Evolutionary conservation across 768 basidiomycete genomes (phyloP), one percentile per base, ranked within the genome.

Genomic region (Glaciozyma antarctica): DNA sequence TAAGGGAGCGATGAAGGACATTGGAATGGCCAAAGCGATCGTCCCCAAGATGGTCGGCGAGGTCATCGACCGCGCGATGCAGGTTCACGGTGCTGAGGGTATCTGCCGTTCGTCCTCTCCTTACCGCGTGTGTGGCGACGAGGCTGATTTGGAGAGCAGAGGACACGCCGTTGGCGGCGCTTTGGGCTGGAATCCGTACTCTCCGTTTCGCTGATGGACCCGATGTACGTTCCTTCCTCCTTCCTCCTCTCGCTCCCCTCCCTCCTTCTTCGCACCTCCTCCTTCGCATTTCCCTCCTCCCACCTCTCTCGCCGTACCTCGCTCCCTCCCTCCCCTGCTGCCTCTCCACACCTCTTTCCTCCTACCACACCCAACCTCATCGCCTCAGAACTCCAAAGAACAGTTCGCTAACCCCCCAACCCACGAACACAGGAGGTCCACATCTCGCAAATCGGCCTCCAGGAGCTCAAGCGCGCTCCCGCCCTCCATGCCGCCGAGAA

Each of bases 11-110:
- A 73, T 97, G 75, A 94, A 95, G 77, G 95, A 98, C 77, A 98
- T 99, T 72, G 93, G 90, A 28, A 89, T 97, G 65, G 91, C 95
- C 52, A 99, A 99, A 93, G 94, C 95, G 73, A 86, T 91, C 45
- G 90, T 98, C 16, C 95, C 95, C 17, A 82, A 82, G 0, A 90
- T 94, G 88, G 94, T 92, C 0, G 80, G 88, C 56, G 78, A 80
- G 28, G 87, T 99, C 54, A 81, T 98, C 47, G 95, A 99, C 78
- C 86, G 91, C n/a, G 87, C 91, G 3, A 97, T 98, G 58, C 95
- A 99, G 79, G 81, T 88, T 0, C 91, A 87, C 73, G 95, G 95
- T 60, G 95, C 92, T n/a, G 94, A 97, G 30, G 34, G 43, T 48
- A 30, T 56, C 54, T 63, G 24, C 28, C 62, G 24, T 34, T 22